Evolutionary conservation across 2,329 filamentous ascomycete genomes (phyloP).

Genomic region (Chaetoscypha palmicola): DNA sequence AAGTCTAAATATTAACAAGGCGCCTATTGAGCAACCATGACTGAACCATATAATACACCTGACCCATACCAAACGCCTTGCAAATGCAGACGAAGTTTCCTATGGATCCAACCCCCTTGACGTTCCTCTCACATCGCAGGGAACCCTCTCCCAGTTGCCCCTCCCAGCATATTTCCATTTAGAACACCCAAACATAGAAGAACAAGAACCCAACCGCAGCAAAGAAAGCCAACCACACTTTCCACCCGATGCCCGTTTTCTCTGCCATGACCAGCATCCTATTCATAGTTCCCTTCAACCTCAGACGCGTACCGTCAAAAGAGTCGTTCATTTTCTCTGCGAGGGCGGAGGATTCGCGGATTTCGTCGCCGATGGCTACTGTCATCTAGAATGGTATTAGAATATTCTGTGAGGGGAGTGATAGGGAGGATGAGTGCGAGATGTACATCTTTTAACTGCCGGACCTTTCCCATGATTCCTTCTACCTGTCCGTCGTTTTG

Average conservation of each 20-base stretch:
- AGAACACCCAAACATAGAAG: slow-evolving; percentile 88
- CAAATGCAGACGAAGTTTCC: no score
- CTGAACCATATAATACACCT: slow-evolving; percentile 11
- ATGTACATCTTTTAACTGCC: slow-evolving; percentile 79
- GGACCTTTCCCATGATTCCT: slow-evolving; percentile 86
- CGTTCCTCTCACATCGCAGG: no score
- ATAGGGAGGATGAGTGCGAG: slow-evolving; percentile 4
- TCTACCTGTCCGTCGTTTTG: slow-evolving; percentile 89
- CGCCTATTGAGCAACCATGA: slow-evolving; percentile 4
- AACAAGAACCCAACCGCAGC: slow-evolving; percentile 75
- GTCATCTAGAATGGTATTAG: slow-evolving; percentile 57
- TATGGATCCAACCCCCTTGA: no score
- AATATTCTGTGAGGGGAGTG: not conserved
- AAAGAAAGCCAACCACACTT: slow-evolving; percentile 87
- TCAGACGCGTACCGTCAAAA: slow-evolving; percentile 77
- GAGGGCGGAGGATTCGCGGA: slow-evolving; percentile 78
- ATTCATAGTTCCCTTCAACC: slow-evolving; percentile 89
- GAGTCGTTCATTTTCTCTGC: slow-evolving; percentile 94
- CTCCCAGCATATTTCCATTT: slow-evolving; percentile 21
- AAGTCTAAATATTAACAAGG: slow-evolving; percentile 12
- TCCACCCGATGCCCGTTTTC: slow-evolving; percentile 91
- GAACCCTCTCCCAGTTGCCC: no score
- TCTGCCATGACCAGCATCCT: slow-evolving; percentile 95
- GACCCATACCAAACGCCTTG: slow-evolving; percentile 1
- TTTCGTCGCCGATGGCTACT: slow-evolving; percentile 88